Base-by-base conservation (phyloP, 2,329 filamentous ascomycete genomes). In the Fusarium humuli region DNA sequence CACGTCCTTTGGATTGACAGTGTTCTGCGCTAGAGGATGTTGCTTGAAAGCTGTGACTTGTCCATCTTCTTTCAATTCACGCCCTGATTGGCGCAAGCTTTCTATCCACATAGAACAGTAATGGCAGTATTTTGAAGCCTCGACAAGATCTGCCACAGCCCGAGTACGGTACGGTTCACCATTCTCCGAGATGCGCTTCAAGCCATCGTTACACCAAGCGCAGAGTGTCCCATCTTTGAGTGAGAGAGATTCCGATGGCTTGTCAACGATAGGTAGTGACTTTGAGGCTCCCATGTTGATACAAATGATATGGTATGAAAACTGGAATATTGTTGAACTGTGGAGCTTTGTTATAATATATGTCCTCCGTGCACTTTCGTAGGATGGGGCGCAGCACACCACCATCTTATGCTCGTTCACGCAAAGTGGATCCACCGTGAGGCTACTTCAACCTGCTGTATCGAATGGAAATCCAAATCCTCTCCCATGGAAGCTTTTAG, bases 371-470 rank as follows among this genome's bases (percentile, higher is more conserved):
- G 10, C 34, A 37, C 34, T 63, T 6, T 12, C n/a, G 27, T 5
- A 59, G 18, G 40, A 60, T 60, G 55, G 30, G 59, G 46, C 46
- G 59, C 41, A 62, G 59, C 37, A 32, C 34, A 27, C 42, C 34
- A 27, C 42, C 20, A 44, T 32, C 30, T 44, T 44, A 16, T 25
- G 41, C 9, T 16, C 20, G 6, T 23, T 23, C 22, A 44, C 14
- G 22, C 41, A 22, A 22, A 16, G 22, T 44, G 20, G 20, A 34
- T 14, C 2, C 5, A 10, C 4, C 3, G 11, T 9, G 5, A 14
- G 23, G 1, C 27, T 20, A 0, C 2, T 25, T 16, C 10, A n/a
- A 52, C 5, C 6, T 27, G 23, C 7, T 4, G 7, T 5, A 11
- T n/a, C 14, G 6, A n/a, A 27, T 12, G 18, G 16, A 13, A 20